Percentiles rank a stretch among this genome's conserved stretches.
These are phyloP conservation scores for Populus ilicifolia DNA, from an alignment of 345 rosid genomes.

Conservation along the genomic window DNA sequence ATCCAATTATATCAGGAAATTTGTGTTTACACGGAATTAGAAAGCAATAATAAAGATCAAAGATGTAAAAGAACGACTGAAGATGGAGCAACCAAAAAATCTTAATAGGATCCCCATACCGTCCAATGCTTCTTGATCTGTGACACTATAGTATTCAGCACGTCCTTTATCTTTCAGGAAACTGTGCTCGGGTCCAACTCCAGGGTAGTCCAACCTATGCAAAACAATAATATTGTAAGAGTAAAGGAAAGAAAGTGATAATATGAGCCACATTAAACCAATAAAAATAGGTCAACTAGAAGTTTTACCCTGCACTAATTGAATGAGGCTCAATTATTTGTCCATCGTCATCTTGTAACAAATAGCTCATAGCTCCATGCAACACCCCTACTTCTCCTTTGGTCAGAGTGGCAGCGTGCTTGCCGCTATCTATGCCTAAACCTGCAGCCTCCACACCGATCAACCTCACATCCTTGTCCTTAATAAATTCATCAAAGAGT, in stretches of 20 bases:
- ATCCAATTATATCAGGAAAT: neutral
- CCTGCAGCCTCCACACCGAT: slow-evolving; percentile 99
- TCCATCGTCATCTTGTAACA: slow-evolving; percentile 88
- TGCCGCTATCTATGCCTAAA: slow-evolving; percentile 83
- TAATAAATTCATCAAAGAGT: slow-evolving; percentile 84
- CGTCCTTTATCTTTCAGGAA: slow-evolving; percentile 81
- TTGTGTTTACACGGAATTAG: neutral
- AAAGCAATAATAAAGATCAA: neutral
- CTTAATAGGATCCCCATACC: slow-evolving; percentile 35
- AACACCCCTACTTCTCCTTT: slow-evolving; percentile 86
- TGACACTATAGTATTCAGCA: slow-evolving; percentile 73
- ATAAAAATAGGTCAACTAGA: neutral
- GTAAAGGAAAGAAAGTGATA: neutral
- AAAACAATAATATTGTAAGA: neutral
- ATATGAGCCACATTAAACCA: neutral
- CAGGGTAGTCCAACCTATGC: slow-evolving; percentile 89
- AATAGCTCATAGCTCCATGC: slow-evolving; percentile 98
- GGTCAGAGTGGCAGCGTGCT: slow-evolving; percentile 87
- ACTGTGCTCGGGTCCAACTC: slow-evolving; percentile 98
- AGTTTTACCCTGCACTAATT: slow-evolving; percentile 81
- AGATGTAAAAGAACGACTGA: neutral
- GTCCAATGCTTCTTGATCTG: slow-evolving; percentile 88
- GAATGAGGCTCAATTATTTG: slow-evolving; percentile 93
- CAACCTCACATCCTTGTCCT: slow-evolving; percentile 69
- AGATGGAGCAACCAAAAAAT: neutral